Conservation (phyloP, 1,284 basidiomycete species). For the Moniliophthora roreri region DNA sequence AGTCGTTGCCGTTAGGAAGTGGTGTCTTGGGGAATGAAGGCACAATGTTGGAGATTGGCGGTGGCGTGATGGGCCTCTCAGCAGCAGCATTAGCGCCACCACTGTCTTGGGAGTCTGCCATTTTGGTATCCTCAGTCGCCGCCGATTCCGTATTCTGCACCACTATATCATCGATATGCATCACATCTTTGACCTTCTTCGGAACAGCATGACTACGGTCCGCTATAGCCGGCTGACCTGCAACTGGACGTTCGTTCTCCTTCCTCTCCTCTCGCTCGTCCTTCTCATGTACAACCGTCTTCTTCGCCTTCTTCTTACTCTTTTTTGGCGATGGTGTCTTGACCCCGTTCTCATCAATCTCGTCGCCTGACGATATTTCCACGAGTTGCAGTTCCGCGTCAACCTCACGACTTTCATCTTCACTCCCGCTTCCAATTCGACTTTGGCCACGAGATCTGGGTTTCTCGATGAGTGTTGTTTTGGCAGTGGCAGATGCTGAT, state of each 20-base stretch:
- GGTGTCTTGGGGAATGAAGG: slow-evolving; percentile 11
- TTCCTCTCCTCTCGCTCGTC: neutral
- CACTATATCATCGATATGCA: neutral
- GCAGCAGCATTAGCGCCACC: slow-evolving; percentile 9
- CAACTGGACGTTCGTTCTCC: neutral
- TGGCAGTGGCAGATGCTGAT: slow-evolving; percentile 10
- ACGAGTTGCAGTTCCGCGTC: slow-evolving; percentile 10
- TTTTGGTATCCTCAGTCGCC: slow-evolving; percentile 24
- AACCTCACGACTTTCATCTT: slow-evolving; percentile 3
- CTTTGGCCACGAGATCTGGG: neutral
- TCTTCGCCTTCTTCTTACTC: slow-evolving; percentile 4
- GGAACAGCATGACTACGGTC: neutral
- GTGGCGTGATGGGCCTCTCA: neutral
- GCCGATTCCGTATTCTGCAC: neutral
- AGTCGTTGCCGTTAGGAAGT: neutral
- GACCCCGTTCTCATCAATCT: slow-evolving; percentile 5
- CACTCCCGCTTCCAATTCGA: slow-evolving; percentile 1
- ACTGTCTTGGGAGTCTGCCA: slow-evolving; percentile 20
- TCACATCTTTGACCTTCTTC: neutral
- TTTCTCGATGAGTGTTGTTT: slow-evolving; percentile 11
- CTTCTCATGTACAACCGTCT: neutral
- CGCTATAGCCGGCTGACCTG: neutral
- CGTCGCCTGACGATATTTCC: slow-evolving; percentile 18
- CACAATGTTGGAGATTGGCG: slow-evolving; percentile 15
- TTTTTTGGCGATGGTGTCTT: slow-evolving; percentile 3